These are phyloP conservation scores for Cynanchum wilfordii DNA, from an alignment of 257 asterid species.

Conservation along the genomic window DNA sequence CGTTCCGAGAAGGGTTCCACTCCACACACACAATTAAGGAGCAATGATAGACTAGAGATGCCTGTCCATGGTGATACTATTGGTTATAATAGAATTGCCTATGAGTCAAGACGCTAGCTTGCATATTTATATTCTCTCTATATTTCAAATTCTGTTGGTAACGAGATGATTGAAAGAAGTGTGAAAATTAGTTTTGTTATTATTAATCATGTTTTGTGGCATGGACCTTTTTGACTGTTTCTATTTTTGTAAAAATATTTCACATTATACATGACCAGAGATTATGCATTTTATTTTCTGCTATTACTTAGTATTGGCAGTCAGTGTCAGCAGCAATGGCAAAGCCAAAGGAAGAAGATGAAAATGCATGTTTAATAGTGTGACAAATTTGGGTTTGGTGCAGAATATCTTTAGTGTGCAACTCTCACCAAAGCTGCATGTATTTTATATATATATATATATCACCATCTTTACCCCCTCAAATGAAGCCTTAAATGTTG, in stretches of 20 bases:
- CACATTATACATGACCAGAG: not conserved
- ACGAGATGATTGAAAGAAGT: constrained; percentile 17
- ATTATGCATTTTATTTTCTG: not conserved
- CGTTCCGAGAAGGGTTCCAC: constrained; percentile 55
- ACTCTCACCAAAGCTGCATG: constrained; percentile 31
- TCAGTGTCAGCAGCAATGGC: constrained; percentile 73
- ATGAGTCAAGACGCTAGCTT: constrained; percentile 26
- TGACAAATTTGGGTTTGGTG: constrained; percentile 26
- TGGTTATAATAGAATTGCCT: constrained; percentile 20
- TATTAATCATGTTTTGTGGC: constrained; percentile 17
- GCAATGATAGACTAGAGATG: constrained; percentile 30
- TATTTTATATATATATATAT: not conserved
- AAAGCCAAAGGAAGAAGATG: constrained; percentile 60
- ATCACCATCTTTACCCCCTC: too few relatives aligned
- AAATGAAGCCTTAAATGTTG: too few relatives aligned
- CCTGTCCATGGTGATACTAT: constrained; percentile 17
- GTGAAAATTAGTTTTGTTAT: constrained; percentile 24
- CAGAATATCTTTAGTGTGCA: constrained; percentile 28
- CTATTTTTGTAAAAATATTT: constrained; percentile 10
- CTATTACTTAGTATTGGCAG: constrained; percentile 56
- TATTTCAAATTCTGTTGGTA: constrained; percentile 2
- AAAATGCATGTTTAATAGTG: not conserved
- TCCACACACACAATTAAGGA: constrained; percentile 25
- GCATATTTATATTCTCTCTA: not conserved
- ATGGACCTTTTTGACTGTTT: constrained; percentile 13